Percentiles rank a stretch among this genome's conserved stretches.
Evolutionary conservation across 2,329 filamentous ascomycete genomes (phyloP).

Genomic region (Colletotrichum godetiae): DNA sequence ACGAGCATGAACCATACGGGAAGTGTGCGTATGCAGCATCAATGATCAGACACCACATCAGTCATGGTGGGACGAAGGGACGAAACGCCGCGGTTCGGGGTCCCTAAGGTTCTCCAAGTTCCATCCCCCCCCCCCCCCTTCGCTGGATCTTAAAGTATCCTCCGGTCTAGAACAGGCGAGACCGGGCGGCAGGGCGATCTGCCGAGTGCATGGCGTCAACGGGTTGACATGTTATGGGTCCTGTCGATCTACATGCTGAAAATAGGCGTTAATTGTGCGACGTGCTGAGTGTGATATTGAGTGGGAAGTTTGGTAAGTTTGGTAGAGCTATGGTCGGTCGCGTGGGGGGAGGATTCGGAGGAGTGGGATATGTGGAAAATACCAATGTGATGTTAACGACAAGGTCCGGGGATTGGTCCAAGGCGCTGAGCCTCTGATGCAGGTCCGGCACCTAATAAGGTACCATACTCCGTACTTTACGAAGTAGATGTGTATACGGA

Average conservation of each 20-base stretch:
- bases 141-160: constrained; percentile 11
- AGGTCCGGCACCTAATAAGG: neutral
- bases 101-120: neutral
- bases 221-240: neutral
- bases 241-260: neutral
- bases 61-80: constrained; percentile 22
- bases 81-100: constrained; percentile 4
- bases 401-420: constrained; percentile 22
- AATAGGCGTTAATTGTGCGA: constrained; percentile 17
- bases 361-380: neutral
- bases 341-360: neutral
- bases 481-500: neutral
- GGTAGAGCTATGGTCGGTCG: neutral
- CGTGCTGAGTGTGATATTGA: constrained; percentile 11
- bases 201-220: constrained; percentile 11
- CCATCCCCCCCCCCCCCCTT: too few species aligned
- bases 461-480: too few species aligned
- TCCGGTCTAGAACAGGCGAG: constrained; percentile 27
- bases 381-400: constrained; percentile 10
- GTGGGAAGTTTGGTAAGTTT: neutral
- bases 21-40: neutral
- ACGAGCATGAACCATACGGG: constrained; percentile 2
- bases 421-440: constrained; percentile 4
- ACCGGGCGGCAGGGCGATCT: constrained; percentile 7
- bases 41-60: too few species aligned